Percentiles rank a stretch among this genome's conserved stretches.
Evolutionary conservation across 2,329 filamentous ascomycete genomes (phyloP).

Genomic region (Fusarium buharicum): DNA sequence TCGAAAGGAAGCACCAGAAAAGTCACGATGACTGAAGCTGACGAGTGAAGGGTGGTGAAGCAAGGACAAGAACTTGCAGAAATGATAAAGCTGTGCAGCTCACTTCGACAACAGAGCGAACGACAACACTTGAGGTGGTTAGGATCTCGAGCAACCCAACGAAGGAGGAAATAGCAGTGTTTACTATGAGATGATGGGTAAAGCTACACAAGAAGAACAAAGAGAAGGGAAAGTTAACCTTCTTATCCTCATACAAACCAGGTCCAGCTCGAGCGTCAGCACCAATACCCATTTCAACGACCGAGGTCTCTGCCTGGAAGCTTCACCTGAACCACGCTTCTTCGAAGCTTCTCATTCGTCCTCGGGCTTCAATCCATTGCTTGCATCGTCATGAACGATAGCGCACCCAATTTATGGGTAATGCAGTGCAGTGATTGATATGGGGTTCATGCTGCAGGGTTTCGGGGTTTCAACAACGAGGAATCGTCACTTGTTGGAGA

Average conservation of each 20-base stretch:
- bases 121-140: too few species aligned
- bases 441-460: slow-evolving; percentile 4
- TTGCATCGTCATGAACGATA: slow-evolving; percentile 21
- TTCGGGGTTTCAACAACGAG: slow-evolving; percentile 1
- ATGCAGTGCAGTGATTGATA: slow-evolving; percentile 27
- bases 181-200: background rate
- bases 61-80: background rate
- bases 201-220: background rate
- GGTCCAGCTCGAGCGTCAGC: slow-evolving; percentile 22
- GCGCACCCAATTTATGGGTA: slow-evolving; percentile 19
- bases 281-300: slow-evolving; percentile 11
- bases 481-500: slow-evolving; percentile 4
- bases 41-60: background rate
- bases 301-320: slow-evolving; percentile 6
- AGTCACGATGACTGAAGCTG: background rate
- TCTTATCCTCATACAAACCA: slow-evolving; percentile 20
- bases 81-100: background rate
- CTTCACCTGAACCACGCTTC: slow-evolving; percentile 7
- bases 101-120: too few species aligned
- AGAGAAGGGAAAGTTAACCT: slow-evolving; percentile 14
- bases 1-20: background rate
- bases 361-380: slow-evolving; percentile 12
- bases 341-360: slow-evolving; percentile 9
- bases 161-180: background rate
- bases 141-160: background rate